Base-by-base conservation (phyloP, 164 flowering plant genomes). In the Magnolia kwangsiensis region DNA sequence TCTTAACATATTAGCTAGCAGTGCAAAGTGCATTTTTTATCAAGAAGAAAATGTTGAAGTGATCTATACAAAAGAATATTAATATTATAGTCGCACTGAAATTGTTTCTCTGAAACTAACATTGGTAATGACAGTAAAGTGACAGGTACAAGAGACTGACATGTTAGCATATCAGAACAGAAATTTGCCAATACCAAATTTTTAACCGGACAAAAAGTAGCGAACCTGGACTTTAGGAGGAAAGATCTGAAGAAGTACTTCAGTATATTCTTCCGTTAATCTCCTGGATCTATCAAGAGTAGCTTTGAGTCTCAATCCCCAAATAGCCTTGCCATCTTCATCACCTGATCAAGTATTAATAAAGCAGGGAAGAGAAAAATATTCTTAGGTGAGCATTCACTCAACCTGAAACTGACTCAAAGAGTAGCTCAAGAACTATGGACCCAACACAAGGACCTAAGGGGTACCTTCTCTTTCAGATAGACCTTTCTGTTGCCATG, bases 291-390 rank as follows among this genome's bases (percentile, higher is more conserved):
- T 88, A 83, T 95, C 98, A 77, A 95, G 88, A 61, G 98, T 93
- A 79, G 98, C 98, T 84, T 95, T 95, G 71, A 93, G 88, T 84
- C 98, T 89, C 73, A 95, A 78, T 74, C 87, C 94, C 98, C 98
- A 93, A 65, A 95, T 86, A 73, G 71, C 85, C 82, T 85, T 93
- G 10, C 98, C 93, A 84, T 95, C 92, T 84, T 95, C 98, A 79
- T 81, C 86, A 67, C 95, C 98, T 93, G 82, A 19, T 69, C 45
- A 72, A 31, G n/a, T 2, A 72, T 24, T 67, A 55, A 58, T 13
- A 71, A 50, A 65, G 50, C 78, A 71, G 29, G 23, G 31, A 70
- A 66, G 37, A 67, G 3, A 13, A 51, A 59, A 29, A 64, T 27
- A 74, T 71, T 64, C 51, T 67, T 27, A 29, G 3, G 29, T 20